Evolutionary conservation across 371 early-diverging fungal genomes (phyloP).

Genomic region (Nosema muscidifuracis): DNA sequence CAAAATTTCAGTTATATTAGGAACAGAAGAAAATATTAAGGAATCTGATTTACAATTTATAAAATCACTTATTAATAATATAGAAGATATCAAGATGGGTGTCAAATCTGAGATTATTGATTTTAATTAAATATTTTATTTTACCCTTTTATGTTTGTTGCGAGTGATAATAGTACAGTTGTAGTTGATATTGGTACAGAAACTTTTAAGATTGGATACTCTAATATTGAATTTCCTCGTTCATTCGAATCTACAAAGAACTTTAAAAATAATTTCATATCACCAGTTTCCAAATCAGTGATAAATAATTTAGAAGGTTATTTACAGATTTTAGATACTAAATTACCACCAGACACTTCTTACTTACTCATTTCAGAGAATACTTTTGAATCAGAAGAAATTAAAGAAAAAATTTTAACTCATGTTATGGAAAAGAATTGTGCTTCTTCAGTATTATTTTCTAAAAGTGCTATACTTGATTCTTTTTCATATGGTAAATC

Average conservation of each 20-base stretch:
- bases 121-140: background rate
- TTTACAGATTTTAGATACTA: background rate
- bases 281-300: constrained; percentile 19
- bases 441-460: constrained; percentile 41
- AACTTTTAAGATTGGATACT: constrained; percentile 49
- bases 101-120: background rate
- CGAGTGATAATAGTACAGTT: constrained; percentile 30
- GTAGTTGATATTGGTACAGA: constrained; percentile 50
- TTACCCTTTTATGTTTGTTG: constrained; percentile 39
- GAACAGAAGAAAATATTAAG: background rate
- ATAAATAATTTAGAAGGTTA: constrained; percentile 26
- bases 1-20: too few species aligned
- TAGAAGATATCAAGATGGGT: background rate
- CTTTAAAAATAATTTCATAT: constrained; percentile 15
- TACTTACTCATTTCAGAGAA: constrained; percentile 46
- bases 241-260: constrained; percentile 16
- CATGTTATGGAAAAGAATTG: constrained; percentile 46
- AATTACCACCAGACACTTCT: constrained; percentile 5
- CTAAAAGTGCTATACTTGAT: constrained; percentile 49
- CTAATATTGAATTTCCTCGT: constrained; percentile 23
- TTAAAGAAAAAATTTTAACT: constrained; percentile 23
- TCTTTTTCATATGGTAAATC: constrained; percentile 52
- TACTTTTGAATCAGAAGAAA: constrained; percentile 28
- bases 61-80: too few species aligned
- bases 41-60: background rate